phyloP scores from a whole-genome alignment of 2,329 filamentous ascomycete species.

The Cercospora zeina region DNA sequence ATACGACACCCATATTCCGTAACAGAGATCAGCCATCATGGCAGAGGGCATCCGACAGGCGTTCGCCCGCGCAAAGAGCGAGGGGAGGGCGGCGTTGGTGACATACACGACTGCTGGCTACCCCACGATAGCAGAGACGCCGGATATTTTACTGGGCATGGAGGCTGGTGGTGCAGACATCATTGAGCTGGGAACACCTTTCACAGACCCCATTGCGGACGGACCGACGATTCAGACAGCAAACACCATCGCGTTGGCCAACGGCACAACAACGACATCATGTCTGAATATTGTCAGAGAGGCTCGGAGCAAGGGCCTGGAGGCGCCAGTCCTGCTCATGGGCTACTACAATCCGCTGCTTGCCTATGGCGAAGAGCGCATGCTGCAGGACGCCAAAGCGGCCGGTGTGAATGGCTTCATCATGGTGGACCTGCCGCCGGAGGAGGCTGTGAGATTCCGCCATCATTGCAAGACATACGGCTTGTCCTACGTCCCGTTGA shows the following conservation, averaged over 20 bases:
- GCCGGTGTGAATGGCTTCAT: slow-evolving; percentile 95
- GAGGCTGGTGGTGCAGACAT: slow-evolving; percentile 92
- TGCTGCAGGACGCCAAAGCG: slow-evolving; percentile 79
- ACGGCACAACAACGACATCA: slow-evolving; percentile 80
- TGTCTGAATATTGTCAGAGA: slow-evolving; percentile 82
- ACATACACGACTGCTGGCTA: slow-evolving; percentile 96
- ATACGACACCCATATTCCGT: neutral
- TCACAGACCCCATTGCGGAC: slow-evolving; percentile 97
- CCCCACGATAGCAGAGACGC: slow-evolving; percentile 77
- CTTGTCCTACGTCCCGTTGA: slow-evolving; percentile 95
- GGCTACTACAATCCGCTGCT: slow-evolving; percentile 98
- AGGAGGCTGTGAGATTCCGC: slow-evolving; percentile 92
- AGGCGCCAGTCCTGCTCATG: slow-evolving; percentile 87
- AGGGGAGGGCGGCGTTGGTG: slow-evolving; percentile 70
- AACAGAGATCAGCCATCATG: slow-evolving; percentile 38
- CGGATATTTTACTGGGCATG: slow-evolving; percentile 81
- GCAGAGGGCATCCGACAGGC: slow-evolving; percentile 51
- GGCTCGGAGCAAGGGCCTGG: slow-evolving; percentile 74
- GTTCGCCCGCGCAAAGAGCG: slow-evolving; percentile 54
- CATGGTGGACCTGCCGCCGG: slow-evolving; percentile 89
- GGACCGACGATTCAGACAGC: slow-evolving; percentile 94
- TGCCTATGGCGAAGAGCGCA: slow-evolving; percentile 87
- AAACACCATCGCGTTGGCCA: slow-evolving; percentile 83
- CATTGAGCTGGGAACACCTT: slow-evolving; percentile 93
- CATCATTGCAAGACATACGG: slow-evolving; percentile 76